phyloP scores from a whole-genome alignment of 352 stramenopile species.

The Lagenidium giganteum region DNA sequence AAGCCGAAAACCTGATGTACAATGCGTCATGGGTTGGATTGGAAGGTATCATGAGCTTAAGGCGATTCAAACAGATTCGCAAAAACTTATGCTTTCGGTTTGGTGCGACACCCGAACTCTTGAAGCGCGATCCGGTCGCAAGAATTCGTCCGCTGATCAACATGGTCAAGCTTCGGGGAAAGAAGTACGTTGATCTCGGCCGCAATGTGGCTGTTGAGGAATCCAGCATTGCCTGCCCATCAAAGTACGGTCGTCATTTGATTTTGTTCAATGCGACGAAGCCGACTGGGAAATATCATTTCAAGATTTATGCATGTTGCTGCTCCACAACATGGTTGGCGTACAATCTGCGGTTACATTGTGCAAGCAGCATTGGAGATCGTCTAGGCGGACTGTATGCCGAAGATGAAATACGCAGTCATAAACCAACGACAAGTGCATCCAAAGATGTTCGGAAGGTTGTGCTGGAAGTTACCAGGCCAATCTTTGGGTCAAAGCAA shows the following conservation, averaged over 20 bases:
- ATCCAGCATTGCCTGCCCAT: slow-evolving; percentile 16
- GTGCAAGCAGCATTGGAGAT: slow-evolving; percentile 15
- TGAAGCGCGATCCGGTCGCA: slow-evolving; percentile 1
- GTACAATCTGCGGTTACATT: slow-evolving; percentile 23
- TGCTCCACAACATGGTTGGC: slow-evolving; percentile 23
- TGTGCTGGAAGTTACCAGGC: slow-evolving; percentile 20
- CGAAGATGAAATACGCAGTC: neutral
- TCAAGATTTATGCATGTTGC: slow-evolving; percentile 24
- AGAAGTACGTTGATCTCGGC: slow-evolving; percentile 20
- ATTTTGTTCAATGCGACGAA: slow-evolving; percentile 28
- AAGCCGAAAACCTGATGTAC: slow-evolving; percentile 16
- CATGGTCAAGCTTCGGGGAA: slow-evolving; percentile 15
- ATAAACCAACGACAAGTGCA: no score
- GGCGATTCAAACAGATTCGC: slow-evolving; percentile 15
- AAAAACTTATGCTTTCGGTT: slow-evolving; percentile 19
- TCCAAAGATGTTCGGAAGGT: slow-evolving; percentile 7
- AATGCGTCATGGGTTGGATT: neutral
- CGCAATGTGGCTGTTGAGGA: slow-evolving; percentile 22
- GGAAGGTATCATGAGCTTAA: slow-evolving; percentile 13
- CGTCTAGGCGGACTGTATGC: slow-evolving; percentile 3
- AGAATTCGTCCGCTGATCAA: slow-evolving; percentile 21
- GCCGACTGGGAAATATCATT: slow-evolving; percentile 26
- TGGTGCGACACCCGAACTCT: neutral
- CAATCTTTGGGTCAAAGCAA: slow-evolving; percentile 10
- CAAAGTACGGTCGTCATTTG: slow-evolving; percentile 18